Conservation (phyloP, 1,139 yeast genomes). For the Candida glucosophila region DNA sequence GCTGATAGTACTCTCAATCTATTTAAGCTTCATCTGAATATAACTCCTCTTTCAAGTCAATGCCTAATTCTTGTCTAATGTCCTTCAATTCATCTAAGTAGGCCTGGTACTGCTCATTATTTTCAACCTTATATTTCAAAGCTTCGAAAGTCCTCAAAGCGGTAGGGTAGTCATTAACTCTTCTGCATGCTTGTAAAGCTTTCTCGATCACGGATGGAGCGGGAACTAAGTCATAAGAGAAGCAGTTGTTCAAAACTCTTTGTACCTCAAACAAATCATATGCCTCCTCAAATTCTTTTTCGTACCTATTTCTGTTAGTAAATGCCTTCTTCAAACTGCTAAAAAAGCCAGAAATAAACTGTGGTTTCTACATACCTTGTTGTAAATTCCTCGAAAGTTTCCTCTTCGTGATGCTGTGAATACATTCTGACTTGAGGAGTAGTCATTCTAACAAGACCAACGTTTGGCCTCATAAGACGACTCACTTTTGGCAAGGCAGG, state of each 20-base stretch:
- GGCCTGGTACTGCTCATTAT: conserved; percentile 86
- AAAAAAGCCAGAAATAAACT: too few species aligned
- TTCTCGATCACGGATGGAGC: conserved; percentile 94
- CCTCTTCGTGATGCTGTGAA: conserved; percentile 70
- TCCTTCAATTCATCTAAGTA: conserved; percentile 92
- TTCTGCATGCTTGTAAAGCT: conserved; percentile 96
- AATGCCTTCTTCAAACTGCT: too few species aligned
- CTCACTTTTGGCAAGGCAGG: conserved; percentile 18
- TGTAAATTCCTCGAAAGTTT: conserved; percentile 92
- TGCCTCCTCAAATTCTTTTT: conserved; percentile 95
- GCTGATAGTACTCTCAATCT: too few species aligned
- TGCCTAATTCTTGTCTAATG: conserved; percentile 85
- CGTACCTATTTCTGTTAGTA: conserved; percentile 51
- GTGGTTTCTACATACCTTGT: conserved; percentile 39
- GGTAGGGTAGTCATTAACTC: conserved; percentile 97
- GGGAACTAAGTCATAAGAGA: conserved; percentile 97
- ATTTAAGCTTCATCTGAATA: conserved; percentile 31
- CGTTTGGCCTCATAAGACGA: conserved; percentile 16
- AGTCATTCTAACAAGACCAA: conserved; percentile 7
- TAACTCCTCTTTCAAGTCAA: conserved; percentile 89
- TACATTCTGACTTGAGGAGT: conserved; percentile 45
- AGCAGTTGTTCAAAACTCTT: conserved; percentile 82
- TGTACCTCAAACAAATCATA: conserved; percentile 97
- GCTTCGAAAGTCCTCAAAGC: conserved; percentile 97
- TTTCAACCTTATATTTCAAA: conserved; percentile 91